These are phyloP conservation scores for Vaccinium darrowii DNA, from an alignment of 148 eudicot species.

Conservation along the genomic window DNA sequence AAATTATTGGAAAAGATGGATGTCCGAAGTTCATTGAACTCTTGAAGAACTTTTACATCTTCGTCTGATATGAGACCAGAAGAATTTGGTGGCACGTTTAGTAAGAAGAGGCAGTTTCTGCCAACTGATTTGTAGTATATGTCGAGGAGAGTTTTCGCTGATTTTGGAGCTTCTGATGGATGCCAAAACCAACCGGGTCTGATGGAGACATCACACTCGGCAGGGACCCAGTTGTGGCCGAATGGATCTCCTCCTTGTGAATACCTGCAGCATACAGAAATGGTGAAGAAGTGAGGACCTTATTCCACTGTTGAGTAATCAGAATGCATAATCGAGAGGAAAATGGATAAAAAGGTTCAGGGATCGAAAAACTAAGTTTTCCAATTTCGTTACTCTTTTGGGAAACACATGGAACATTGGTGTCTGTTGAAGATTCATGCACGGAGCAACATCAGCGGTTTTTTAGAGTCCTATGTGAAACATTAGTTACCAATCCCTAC, in stretches of 20 bases:
- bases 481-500: background rate
- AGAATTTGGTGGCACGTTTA: conserved; percentile 84
- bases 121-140: conserved; percentile 85
- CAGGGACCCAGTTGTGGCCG: conserved; percentile 88
- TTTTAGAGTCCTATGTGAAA: background rate
- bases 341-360: background rate
- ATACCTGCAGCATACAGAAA: conserved; percentile 41
- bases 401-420: background rate
- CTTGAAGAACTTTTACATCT: conserved; percentile 64
- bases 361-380: background rate
- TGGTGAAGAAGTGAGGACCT: background rate
- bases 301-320: background rate
- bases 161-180: conserved; percentile 66
- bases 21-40: conserved; percentile 55
- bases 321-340: background rate
- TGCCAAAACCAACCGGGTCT: conserved; percentile 98
- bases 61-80: conserved; percentile 75
- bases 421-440: background rate
- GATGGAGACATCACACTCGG: conserved; percentile 89
- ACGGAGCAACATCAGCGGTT: background rate
- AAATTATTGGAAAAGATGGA: conserved; percentile 61
- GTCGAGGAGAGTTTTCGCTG: conserved; percentile 66
- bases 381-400: background rate
- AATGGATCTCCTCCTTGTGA: conserved; percentile 54
- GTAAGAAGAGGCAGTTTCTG: conserved; percentile 66